phyloP scores from a whole-genome alignment of 345 rosid species.

The Gossypium mustelinum region DNA sequence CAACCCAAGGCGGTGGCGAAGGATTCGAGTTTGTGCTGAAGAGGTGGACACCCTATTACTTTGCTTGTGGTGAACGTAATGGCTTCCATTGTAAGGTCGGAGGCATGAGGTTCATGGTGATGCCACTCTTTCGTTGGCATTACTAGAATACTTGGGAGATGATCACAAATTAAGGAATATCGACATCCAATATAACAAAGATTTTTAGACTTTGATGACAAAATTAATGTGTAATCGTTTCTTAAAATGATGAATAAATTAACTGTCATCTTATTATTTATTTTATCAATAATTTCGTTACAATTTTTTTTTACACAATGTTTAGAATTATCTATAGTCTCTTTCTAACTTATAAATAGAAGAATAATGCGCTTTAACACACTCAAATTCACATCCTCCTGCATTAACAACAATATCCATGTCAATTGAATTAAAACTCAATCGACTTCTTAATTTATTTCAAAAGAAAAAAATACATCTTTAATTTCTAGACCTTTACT shows the following conservation, averaged over 20 bases:
- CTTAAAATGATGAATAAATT: neutral
- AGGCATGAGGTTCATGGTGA: conserved; percentile 57
- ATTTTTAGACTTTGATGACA: neutral
- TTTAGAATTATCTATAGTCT: no score
- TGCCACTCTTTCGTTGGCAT: conserved; percentile 38
- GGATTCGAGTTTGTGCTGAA: conserved; percentile 58
- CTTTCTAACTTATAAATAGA: rapidly evolving
- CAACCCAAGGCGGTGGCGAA: conserved; percentile 46
- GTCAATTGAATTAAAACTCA: no score
- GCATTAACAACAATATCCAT: no score
- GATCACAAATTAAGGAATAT: neutral
- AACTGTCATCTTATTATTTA: neutral
- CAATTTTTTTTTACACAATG: no score
- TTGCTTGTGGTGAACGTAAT: conserved; percentile 58
- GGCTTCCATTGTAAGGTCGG: conserved; percentile 68
- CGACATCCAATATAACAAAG: neutral
- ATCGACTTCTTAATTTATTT: no score
- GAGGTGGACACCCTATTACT: conserved; percentile 46
- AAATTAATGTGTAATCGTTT: neutral
- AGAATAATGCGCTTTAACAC: rapidly evolving
- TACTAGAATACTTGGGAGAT: neutral
- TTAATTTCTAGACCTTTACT: no score
- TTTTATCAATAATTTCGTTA: no score
- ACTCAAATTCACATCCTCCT: rapidly evolving
- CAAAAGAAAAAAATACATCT: no score